A percentile compares a stretch with the other conserved stretches of the same genome.
Conservation (phyloP, 192 early-diverging fungal genomes). For the Geranomyces variabilis region DNA sequence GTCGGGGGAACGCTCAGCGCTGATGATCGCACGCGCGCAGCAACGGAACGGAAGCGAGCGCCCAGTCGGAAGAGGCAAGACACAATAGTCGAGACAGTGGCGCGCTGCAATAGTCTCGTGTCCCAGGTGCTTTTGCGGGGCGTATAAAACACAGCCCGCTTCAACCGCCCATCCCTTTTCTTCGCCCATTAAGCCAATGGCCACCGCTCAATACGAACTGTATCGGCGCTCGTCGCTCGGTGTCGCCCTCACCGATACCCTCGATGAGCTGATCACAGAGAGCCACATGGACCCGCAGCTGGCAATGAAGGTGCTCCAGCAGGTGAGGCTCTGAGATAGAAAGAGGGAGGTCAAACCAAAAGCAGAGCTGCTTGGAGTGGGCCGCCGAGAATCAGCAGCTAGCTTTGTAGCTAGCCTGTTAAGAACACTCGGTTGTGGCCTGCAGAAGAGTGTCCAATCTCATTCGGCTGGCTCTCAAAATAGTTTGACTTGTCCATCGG, state of each 20-base stretch:
- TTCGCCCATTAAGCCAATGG: background rate
- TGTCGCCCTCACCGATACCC: constrained; percentile 88
- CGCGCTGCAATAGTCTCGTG: too few relatives aligned
- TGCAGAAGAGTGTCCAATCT: background rate
- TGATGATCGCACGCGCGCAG: too few relatives aligned
- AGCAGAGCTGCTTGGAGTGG: background rate
- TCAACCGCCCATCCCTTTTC: too few relatives aligned
- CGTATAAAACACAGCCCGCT: too few relatives aligned
- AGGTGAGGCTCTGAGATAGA: constrained; percentile 52
- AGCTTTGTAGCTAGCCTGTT: background rate
- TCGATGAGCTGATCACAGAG: constrained; percentile 92
- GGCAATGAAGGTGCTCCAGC: constrained; percentile 84
- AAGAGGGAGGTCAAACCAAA: background rate
- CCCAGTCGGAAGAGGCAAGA: too few relatives aligned
- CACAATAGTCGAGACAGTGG: too few relatives aligned
- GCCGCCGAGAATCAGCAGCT: background rate
- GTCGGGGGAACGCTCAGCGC: too few relatives aligned
- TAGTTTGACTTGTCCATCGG: constrained; percentile 88
- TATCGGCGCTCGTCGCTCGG: constrained; percentile 76
- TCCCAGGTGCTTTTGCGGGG: too few relatives aligned
- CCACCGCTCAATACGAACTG: constrained; percentile 49
- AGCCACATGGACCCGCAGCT: constrained; percentile 86
- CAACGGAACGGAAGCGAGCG: too few relatives aligned
- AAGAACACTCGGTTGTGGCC: background rate
- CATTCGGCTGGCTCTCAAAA: too few relatives aligned